Evolutionary conservation across 805 yeast genomes (phyloP).

Genomic region (Brettanomyces sp.): DNA sequence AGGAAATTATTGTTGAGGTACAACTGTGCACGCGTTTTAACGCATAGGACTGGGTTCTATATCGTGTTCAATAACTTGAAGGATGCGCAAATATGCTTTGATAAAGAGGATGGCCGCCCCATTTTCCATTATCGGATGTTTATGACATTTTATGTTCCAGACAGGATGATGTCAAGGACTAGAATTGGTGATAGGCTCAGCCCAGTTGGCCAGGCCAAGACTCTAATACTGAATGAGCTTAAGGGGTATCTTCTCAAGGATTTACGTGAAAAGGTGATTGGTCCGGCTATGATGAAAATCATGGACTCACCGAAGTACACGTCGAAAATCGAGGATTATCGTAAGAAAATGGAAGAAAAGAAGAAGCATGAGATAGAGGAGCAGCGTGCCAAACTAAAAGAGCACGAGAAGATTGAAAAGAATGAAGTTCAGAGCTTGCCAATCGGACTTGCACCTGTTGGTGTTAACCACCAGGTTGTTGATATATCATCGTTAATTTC

Average conservation of each 20-base stretch:
- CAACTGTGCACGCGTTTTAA: conserved; percentile 56
- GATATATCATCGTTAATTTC: conserved; percentile 14
- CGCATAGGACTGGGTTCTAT: conserved; percentile 59
- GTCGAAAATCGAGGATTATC: neutral
- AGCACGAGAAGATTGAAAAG: conserved; percentile 7
- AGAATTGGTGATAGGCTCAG: conserved; percentile 20
- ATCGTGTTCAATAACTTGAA: conserved; percentile 53
- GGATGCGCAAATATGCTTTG: conserved; percentile 54
- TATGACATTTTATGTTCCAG: conserved; percentile 52
- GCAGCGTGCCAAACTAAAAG: conserved; percentile 5
- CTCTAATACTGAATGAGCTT: conserved; percentile 53
- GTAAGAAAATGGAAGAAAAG: conserved; percentile 34
- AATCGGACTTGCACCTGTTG: conserved; percentile 10
- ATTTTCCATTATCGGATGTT: conserved; percentile 38
- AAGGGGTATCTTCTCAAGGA: conserved; percentile 57
- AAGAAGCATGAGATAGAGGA: conserved; percentile 11
- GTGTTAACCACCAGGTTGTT: conserved; percentile 15
- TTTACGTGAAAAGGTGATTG: conserved; percentile 62
- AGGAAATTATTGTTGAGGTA: conserved; percentile 49
- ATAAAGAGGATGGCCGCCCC: conserved; percentile 48
- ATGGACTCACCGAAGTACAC: conserved; percentile 40
- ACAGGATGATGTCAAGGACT: conserved; percentile 23
- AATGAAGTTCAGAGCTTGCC: conserved; percentile 2
- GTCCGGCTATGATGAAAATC: conserved; percentile 54
- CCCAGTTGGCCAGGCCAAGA: conserved; percentile 50